Conservation (phyloP, 2,329 filamentous ascomycete species). For the Neofusicoccum cordaticola region DNA sequence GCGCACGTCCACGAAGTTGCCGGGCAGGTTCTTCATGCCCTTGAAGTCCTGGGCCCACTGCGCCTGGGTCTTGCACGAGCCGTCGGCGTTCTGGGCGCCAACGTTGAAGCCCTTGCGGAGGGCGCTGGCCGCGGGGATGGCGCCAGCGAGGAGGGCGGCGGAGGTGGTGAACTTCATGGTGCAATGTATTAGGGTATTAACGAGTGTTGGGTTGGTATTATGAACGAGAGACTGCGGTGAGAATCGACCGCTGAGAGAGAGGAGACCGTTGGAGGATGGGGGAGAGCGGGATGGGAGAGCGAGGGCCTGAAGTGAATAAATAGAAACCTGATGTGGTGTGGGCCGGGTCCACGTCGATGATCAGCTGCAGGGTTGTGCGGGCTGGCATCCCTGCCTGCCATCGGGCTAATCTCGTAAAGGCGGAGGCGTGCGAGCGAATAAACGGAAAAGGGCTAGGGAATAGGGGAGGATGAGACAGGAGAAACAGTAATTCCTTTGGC, state of each 20-base stretch:
- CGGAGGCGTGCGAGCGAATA: neutral
- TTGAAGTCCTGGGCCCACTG: constrained; percentile 31
- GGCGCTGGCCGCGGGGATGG: constrained; percentile 31
- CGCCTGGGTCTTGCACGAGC: constrained; percentile 26
- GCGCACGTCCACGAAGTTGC: constrained; percentile 27
- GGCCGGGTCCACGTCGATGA: constrained; percentile 8
- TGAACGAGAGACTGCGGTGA: constrained; percentile 13
- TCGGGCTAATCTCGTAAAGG: constrained; percentile 18
- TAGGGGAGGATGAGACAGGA: constrained; percentile 10
- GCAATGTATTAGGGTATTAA: constrained; percentile 6
- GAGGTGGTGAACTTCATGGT: constrained; percentile 17
- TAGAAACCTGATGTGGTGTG: constrained; percentile 11
- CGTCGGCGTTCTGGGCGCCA: constrained; percentile 26
- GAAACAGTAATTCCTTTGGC: constrained; percentile 9
- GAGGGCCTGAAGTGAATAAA: constrained; percentile 7
- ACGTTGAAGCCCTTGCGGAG: constrained; percentile 34
- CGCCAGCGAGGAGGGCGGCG: constrained; percentile 14
- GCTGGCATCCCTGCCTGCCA: neutral
- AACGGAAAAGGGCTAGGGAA: neutral
- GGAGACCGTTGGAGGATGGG: neutral
- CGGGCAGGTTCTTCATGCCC: constrained; percentile 25
- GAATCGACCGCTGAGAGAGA: constrained; percentile 3
- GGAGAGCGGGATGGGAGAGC: neutral
- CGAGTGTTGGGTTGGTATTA: neutral
- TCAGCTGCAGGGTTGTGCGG: constrained; percentile 15